These are phyloP conservation scores for Schoenoplectus triqueter DNA, from an alignment of 202 grass and related monocot genomes.

Conservation along the genomic window DNA sequence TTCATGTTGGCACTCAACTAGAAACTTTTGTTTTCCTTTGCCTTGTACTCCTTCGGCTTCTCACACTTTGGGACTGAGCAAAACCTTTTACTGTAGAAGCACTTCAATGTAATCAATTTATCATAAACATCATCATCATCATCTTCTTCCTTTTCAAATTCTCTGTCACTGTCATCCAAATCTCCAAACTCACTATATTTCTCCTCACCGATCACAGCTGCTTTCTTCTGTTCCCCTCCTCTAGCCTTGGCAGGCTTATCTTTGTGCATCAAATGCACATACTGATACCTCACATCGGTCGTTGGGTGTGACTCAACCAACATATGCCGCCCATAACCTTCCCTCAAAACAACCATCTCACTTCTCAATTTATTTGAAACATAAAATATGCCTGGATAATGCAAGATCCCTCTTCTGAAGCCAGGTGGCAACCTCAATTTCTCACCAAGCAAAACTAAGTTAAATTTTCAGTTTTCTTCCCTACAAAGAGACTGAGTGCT, in stretches of 20 bases:
- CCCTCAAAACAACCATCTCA: slow-evolving; percentile 82
- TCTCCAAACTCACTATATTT: slow-evolving; percentile 32
- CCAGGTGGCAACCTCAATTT: slow-evolving; percentile 61
- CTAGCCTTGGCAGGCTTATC: slow-evolving; percentile 51
- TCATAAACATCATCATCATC: slow-evolving; percentile 44
- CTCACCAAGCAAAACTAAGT: slow-evolving; percentile 68
- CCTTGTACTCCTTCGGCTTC: background rate
- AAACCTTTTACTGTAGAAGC: slow-evolving; percentile 46
- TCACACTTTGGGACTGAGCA: background rate
- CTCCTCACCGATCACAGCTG: background rate
- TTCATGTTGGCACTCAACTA: slow-evolving; percentile 18
- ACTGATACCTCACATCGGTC: slow-evolving; percentile 81
- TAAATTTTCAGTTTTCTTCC: slow-evolving; percentile 92
- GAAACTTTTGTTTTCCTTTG: background rate
- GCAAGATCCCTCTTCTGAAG: slow-evolving; percentile 70
- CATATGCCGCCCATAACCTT: slow-evolving; percentile 71
- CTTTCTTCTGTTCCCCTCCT: slow-evolving; percentile 38
- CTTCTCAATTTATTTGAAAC: slow-evolving; percentile 78
- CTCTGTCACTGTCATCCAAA: background rate
- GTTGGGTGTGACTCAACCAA: slow-evolving; percentile 78
- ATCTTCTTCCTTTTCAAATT: slow-evolving; percentile 50
- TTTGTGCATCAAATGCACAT: slow-evolving; percentile 94
- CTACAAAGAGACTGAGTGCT: slow-evolving; percentile 62
- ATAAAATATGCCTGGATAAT: slow-evolving; percentile 90
- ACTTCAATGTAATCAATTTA: slow-evolving; percentile 35